Conservation (phyloP, 2,329 filamentous ascomycete species). For the Cladosporium sp. region DNA sequence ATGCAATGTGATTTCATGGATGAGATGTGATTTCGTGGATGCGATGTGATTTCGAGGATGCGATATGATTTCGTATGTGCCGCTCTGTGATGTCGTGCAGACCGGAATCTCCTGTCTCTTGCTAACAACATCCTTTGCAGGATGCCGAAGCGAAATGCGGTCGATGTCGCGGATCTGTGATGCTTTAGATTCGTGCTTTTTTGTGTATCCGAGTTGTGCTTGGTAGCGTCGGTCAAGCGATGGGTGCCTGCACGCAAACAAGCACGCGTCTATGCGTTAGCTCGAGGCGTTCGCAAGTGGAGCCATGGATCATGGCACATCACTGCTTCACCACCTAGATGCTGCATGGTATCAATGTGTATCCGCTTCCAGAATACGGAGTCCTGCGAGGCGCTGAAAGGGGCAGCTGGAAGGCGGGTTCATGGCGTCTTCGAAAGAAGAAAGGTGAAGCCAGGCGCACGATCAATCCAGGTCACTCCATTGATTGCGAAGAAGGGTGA, state of each 20-base stretch:
- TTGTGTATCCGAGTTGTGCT: background rate
- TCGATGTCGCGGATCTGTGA: no score
- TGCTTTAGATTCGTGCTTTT: background rate
- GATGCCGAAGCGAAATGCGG: no score
- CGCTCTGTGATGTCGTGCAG: no score
- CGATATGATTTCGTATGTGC: background rate
- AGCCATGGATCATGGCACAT: no score
- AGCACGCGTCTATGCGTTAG: background rate
- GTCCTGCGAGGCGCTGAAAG: background rate
- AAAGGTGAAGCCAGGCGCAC: background rate
- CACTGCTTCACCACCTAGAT: background rate
- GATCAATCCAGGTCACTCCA: constrained; percentile 29
- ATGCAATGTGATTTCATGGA: background rate
- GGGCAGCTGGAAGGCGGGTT: background rate
- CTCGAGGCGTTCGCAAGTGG: no score
- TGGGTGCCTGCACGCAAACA: background rate
- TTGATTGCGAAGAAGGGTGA: constrained; percentile 26
- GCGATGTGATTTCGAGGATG: background rate
- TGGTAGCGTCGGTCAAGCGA: background rate
- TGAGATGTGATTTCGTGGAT: background rate
- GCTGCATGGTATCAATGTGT: background rate
- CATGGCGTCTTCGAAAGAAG: background rate
- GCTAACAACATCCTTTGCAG: no score
- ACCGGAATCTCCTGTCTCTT: no score
- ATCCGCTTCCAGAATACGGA: background rate